Base-by-base conservation (phyloP, 139 green algal genomes). In the Chlorella ohadii region DNA sequence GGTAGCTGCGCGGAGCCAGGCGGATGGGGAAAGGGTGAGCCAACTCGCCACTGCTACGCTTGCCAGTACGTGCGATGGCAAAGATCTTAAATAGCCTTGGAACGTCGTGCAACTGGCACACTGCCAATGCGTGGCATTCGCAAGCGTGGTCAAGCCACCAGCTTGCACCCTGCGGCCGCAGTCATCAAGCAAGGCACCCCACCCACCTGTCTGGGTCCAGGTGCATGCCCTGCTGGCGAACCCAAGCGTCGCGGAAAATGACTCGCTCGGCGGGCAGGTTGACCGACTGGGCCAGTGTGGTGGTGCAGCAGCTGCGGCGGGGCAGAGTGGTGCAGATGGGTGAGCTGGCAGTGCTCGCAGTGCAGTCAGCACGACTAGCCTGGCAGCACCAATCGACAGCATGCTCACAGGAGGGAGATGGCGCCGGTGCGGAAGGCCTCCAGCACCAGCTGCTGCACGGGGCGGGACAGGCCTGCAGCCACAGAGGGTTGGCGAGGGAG, bases 221-320 rank as follows among this genome's bases (percentile, higher is more conserved):
- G 11, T 34, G 13, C 20, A 23, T 34, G 1, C 36, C 56, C 1
- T 19, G n/a, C 3, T 1, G 13, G n/a, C 65, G 1, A 31, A 68
- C 51, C 9, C 34, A 81, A 4, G 74, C 74, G 9, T 81, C 27
- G 22, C 74, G 74, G 55, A 81, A 81, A 55, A 81, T 70, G 74
- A 61, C 47, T 11, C 33, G 51, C 7, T 34, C 38, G 16, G 57
- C 36, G 22, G 74, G 51, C 55, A 81, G 74, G 74, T 81, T 81
- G 51, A 81, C 74, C 3, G 55, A 70, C 1, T 25, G 16, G 51
- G 31, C 31, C 20, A 81, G 74, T 3, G 74, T 51, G 55, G 74
- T 67, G 22, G 74, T 81, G 55, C 55, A 33, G 55, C 74, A 81
- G 13, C 74, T 81, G 74, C 33, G 25, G 72, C 9, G 44, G 28